phyloP scores from a whole-genome alignment of 306 rosid genomes.

The Dalbergia cochinchinensis region DNA sequence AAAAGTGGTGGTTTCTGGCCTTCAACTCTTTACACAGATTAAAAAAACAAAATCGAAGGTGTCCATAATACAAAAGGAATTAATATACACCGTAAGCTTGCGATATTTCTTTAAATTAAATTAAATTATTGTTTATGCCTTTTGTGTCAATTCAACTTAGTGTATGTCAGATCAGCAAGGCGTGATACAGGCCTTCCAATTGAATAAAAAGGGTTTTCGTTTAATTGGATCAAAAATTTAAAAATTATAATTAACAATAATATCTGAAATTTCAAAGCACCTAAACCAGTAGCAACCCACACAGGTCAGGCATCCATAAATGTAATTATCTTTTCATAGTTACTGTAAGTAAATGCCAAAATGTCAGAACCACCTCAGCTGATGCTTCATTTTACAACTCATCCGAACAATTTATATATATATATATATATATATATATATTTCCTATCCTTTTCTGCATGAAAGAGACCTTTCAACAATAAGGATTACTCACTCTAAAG shows the following conservation, averaged over 20 bases:
- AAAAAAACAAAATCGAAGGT: too few species aligned
- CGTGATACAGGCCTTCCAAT: constrained; percentile 27
- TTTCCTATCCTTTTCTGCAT: too few species aligned
- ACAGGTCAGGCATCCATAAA: not conserved
- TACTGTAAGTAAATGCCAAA: not conserved
- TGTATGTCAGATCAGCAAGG: constrained; percentile 23
- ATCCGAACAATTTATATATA: not conserved
- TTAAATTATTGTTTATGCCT: constrained; percentile 10
- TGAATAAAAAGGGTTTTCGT: not conserved
- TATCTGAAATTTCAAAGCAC: not conserved
- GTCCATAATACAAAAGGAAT: too few species aligned
- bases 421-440: too few species aligned
- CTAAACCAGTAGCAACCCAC: not conserved
- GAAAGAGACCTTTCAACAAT: not conserved
- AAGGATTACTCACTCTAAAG: too few species aligned
- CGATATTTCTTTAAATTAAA: constrained; percentile 6
- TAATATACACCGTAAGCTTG: not conserved
- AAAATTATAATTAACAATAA: not conserved
- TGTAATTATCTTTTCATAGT: not conserved
- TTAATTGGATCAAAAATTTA: not conserved
- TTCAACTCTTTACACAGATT: too few species aligned
- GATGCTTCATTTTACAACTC: not conserved
- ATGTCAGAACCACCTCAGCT: not conserved
- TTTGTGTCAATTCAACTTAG: not conserved
- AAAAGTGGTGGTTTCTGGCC: too few species aligned